Base-by-base conservation (phyloP, 768 basidiomycete genomes). In the Trametes coccinea region DNA sequence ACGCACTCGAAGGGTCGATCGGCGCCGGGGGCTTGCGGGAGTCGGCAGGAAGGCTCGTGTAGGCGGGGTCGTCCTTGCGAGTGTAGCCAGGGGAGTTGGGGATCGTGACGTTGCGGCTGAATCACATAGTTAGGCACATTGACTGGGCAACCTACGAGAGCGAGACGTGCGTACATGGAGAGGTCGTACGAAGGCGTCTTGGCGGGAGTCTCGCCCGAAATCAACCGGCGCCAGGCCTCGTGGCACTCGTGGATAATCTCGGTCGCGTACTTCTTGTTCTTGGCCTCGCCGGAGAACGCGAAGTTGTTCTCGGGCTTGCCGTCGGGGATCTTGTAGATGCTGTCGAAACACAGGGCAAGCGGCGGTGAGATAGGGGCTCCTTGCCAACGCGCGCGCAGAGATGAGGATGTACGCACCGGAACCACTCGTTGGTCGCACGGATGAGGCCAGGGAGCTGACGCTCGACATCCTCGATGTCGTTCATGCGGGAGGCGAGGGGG, bases 201-300 rank as follows among this genome's bases (percentile, higher is more conserved):
- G 63, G 89, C 85, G 44, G 87, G 84, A 63, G 76, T 79, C 66
- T 97, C 91, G 64, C 95, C 93, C 54, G 77, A 79, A 74, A 95
- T 82, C 69, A 99, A 85, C 71, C 92, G 92, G 71, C 94, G 92
- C 97, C 97, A 99, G 40, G 97, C 92, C 76, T 98, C 97, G 74
- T 98, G 90, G 78, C 93, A 95, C 75, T 99, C 97, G 76, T 97
- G 95, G 73, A 99, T 91, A 79, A 98, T 97, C 78, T 98, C 96
- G 56, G 92, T 93, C 34, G 97, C 97, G 74, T 98, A 99, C 77
- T 96, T 97, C 84, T 96, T 97, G 84, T 97, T 97, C 82, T 98
- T 99, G 66, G 96, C 96, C 79, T 99, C 97, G 60, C 97, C 97
- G 55, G 93, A 95, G 86, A 99, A 99, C 16, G 97, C 97, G 72